Conservation (phyloP, 192 early-diverging fungal species). For the Coemansia sp. region DNA sequence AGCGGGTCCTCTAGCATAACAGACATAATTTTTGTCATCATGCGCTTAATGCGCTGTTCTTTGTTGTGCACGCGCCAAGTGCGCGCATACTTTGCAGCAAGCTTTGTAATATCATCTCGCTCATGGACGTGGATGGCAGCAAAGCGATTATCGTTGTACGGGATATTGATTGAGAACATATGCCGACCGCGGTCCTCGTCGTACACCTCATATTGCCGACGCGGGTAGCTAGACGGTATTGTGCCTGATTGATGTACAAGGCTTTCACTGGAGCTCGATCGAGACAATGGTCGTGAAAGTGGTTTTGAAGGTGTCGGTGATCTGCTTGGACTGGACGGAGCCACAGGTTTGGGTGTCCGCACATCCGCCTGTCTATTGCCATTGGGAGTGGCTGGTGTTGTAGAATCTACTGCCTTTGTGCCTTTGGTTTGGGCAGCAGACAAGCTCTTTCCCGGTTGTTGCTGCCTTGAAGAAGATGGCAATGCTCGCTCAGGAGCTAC, state of each 20-base stretch:
- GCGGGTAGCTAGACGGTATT: slow-evolving; percentile 23
- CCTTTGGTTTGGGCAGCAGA: slow-evolving; percentile 7
- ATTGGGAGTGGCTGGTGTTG: neutral
- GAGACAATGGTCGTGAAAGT: slow-evolving; percentile 10
- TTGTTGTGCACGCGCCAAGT: slow-evolving; percentile 47
- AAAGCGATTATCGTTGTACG: slow-evolving; percentile 37
- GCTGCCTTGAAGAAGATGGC: neutral
- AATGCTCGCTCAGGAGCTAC: neutral
- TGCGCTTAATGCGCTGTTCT: slow-evolving; percentile 44
- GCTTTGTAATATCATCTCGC: slow-evolving; percentile 35
- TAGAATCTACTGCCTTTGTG: neutral
- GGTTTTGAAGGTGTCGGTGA: slow-evolving; percentile 28
- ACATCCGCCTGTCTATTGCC: neutral
- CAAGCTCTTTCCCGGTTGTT: neutral
- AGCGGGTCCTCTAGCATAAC: slow-evolving; percentile 26
- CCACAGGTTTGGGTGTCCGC: slow-evolving; percentile 1
- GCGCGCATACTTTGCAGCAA: slow-evolving; percentile 43
- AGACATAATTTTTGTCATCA: slow-evolving; percentile 42
- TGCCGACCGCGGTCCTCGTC: slow-evolving; percentile 50
- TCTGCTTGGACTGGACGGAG: slow-evolving; percentile 16
- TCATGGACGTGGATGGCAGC: slow-evolving; percentile 52
- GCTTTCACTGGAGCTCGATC: slow-evolving; percentile 42
- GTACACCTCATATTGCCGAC: slow-evolving; percentile 42
- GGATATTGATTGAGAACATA: slow-evolving; percentile 41
- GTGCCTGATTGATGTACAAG: slow-evolving; percentile 1